Evolutionary conservation across 768 basidiomycete species (phyloP).

Genomic region (Mycena haematopus): DNA sequence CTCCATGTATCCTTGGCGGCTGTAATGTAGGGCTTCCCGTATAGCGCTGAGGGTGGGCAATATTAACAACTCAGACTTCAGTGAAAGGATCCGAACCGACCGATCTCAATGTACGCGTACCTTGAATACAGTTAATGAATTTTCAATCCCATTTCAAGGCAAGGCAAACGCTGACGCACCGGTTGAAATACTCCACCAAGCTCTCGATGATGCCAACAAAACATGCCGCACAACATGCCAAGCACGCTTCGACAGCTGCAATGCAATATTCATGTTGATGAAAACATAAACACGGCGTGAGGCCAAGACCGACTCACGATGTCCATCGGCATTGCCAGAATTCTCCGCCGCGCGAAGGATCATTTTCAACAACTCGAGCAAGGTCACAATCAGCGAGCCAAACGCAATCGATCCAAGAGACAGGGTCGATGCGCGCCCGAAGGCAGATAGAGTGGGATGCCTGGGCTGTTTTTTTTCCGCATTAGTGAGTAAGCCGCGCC

Average conservation of each 20-base stretch:
- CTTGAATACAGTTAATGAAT: slow-evolving; percentile 36
- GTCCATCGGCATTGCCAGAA: slow-evolving; percentile 66
- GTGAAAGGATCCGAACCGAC: slow-evolving; percentile 38
- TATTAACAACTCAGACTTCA: neutral
- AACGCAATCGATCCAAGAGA: slow-evolving; percentile 89
- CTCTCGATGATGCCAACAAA: slow-evolving; percentile 75
- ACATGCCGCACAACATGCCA: slow-evolving; percentile 82
- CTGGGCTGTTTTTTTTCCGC: slow-evolving; percentile 55
- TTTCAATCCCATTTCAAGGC: neutral
- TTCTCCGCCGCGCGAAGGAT: slow-evolving; percentile 64
- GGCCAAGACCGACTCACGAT: slow-evolving; percentile 53
- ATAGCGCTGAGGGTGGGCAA: slow-evolving; percentile 57
- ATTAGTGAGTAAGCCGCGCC: slow-evolving; percentile 4
- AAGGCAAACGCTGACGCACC: slow-evolving; percentile 41
- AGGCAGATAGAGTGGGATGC: slow-evolving; percentile 72
- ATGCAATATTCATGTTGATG: slow-evolving; percentile 1
- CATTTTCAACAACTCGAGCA: slow-evolving; percentile 72
- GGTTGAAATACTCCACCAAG: slow-evolving; percentile 81
- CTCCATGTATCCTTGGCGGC: slow-evolving; percentile 89
- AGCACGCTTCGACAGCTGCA: slow-evolving; percentile 72
- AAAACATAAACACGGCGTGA: neutral
- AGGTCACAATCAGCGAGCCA: slow-evolving; percentile 81
- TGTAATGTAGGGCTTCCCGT: slow-evolving; percentile 81
- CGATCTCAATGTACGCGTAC: slow-evolving; percentile 87
- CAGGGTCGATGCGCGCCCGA: slow-evolving; percentile 75